phyloP scores from a whole-genome alignment of 208 protist genomes.

The Leishmania tropica region DNA sequence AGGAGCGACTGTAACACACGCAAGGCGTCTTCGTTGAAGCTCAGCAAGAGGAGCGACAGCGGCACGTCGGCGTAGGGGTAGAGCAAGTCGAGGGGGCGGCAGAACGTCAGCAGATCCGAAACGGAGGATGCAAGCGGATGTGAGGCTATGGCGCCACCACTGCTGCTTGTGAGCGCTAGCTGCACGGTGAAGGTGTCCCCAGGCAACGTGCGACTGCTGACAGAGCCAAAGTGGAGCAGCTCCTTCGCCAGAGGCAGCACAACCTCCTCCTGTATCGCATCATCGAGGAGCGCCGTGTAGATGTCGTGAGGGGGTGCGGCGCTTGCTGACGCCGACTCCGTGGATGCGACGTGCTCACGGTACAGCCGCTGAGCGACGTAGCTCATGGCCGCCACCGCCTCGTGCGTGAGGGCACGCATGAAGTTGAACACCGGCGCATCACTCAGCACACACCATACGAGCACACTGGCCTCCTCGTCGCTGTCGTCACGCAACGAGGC shows the following conservation, averaged over 20 bases:
- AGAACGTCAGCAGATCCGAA: constrained; percentile 26
- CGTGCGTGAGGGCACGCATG: constrained; percentile 49
- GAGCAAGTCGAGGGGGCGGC: constrained; percentile 46
- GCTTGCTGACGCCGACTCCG: background rate
- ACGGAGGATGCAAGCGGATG: constrained; percentile 19
- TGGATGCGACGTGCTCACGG: background rate
- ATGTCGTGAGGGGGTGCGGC: background rate
- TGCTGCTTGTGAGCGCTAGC: constrained; percentile 19
- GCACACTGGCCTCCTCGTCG: constrained; percentile 28
- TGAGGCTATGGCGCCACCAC: constrained; percentile 2
- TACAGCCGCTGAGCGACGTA: constrained; percentile 27
- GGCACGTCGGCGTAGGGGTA: constrained; percentile 56
- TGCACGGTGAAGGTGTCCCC: constrained; percentile 34
- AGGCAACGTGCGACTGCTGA: constrained; percentile 22
- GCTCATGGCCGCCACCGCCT: constrained; percentile 38
- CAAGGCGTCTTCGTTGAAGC: constrained; percentile 70
- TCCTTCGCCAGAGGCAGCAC: constrained; percentile 30
- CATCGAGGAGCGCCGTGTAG: constrained; percentile 20
- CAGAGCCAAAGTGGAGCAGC: constrained; percentile 26
- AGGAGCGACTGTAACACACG: constrained; percentile 75
- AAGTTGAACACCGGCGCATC: constrained; percentile 55
- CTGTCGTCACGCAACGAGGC: background rate
- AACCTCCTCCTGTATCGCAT: constrained; percentile 25
- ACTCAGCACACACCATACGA: constrained; percentile 54
- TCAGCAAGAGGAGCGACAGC: constrained; percentile 52